phyloP scores from a whole-genome alignment of 1,284 basidiomycete species.

The Somion occarium region DNA sequence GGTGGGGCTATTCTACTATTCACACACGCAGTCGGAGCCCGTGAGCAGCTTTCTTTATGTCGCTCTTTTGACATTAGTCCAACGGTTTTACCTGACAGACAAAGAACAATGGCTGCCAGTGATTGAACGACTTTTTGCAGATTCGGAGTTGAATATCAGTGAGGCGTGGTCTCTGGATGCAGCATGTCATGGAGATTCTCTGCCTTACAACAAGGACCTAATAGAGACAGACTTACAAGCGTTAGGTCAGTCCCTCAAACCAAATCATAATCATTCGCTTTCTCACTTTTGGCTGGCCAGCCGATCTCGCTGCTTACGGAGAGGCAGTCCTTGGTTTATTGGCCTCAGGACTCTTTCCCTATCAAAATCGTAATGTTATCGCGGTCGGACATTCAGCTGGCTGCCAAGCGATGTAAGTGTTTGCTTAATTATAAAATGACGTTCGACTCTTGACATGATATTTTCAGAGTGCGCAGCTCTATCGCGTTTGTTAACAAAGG shows the following conservation, averaged over 20 bases:
- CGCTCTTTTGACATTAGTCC: not conserved
- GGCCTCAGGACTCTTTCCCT: not conserved
- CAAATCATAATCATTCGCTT: not conserved
- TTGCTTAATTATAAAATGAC: not conserved
- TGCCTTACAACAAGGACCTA: not conserved
- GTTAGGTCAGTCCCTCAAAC: not conserved
- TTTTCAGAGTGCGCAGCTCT: not conserved
- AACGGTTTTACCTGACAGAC: not conserved
- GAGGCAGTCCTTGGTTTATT: not conserved
- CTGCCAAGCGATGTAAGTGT: not conserved
- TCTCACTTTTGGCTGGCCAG: not conserved
- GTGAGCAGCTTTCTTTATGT: not conserved
- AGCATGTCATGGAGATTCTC: not conserved
- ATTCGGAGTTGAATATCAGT: not conserved
- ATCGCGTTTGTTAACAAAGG: not conserved
- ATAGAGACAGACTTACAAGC: not conserved
- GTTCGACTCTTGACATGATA: not conserved
- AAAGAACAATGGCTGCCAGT: constrained; percentile 1
- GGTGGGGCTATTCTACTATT: not conserved
- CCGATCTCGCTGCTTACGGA: not conserved
- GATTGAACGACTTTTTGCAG: not conserved
- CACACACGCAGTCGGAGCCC: not conserved
- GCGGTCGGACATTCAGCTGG: not conserved
- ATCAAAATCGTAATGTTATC: not conserved
- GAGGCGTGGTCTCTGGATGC: not conserved